phyloP scores from a whole-genome alignment of 2,329 filamentous ascomycete genomes.

The Helicocarpus griseus region DNA sequence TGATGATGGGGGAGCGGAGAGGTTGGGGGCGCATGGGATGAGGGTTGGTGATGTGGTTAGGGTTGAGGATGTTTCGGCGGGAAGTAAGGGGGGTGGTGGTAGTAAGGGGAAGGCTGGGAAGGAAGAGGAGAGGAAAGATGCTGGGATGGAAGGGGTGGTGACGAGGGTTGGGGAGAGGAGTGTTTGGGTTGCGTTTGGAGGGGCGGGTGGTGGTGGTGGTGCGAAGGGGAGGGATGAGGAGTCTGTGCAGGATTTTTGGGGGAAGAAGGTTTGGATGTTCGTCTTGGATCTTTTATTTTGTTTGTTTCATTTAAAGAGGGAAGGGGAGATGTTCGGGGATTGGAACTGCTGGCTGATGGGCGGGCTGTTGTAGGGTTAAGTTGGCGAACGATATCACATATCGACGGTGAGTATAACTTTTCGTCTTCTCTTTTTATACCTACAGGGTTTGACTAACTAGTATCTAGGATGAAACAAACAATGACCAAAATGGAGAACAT shows the following conservation, averaged over 20 bases:
- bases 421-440: neutral
- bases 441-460: neutral
- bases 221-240: constrained; percentile 31
- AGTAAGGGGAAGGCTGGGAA: constrained; percentile 24
- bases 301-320: neutral
- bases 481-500: constrained; percentile 51
- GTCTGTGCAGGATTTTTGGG: constrained; percentile 41
- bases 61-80: constrained; percentile 28
- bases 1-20: constrained; percentile 11
- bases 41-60: constrained; percentile 40
- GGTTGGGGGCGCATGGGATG: constrained; percentile 37
- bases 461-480: constrained; percentile 50
- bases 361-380: constrained; percentile 43
- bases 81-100: constrained; percentile 5
- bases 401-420: constrained; percentile 40
- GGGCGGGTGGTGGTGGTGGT: constrained; percentile 22
- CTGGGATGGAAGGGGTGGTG: constrained; percentile 38
- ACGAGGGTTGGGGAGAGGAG: constrained; percentile 33
- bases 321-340: neutral
- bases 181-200: constrained; percentile 37
- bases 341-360: constrained; percentile 7
- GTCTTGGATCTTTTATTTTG: constrained; percentile 26
- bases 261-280: constrained; percentile 54
- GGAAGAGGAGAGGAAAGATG: constrained; percentile 23
- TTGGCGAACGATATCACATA: constrained; percentile 58